Evolutionary conservation across 768 basidiomycete species (phyloP), one percentile per base, ranked within the genome.

Genomic region (Rhodocollybia butyracea): DNA sequence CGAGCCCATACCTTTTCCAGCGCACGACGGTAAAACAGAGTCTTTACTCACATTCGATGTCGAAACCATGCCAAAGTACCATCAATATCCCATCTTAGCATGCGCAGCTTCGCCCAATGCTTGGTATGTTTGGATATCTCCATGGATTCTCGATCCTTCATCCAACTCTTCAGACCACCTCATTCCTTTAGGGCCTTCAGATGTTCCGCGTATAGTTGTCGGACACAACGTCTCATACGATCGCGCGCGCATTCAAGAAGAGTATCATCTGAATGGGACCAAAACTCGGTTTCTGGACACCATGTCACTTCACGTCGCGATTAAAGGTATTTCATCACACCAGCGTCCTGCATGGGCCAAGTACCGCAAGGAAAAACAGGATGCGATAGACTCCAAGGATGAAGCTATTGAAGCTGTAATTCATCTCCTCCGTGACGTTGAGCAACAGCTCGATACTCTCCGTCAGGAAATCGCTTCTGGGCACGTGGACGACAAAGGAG

Each of bases 191-290:
- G 90, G 91, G 1, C 71, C 79, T 51, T 68, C 82, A 10, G 57
- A 66, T 11, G 59, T 67, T 0, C 75, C 86, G 1, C 80, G 85
- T 13, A 66, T 98, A 29, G 74, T 98, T 24, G 85, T 98, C 29
- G 96, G 97, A 2, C 97, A 99, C 70, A 97, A 97, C 64, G 87
- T 98, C 40, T 90, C 94, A 1, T 98, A 94, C 68, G 97, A 99
- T 68, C 83, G 95, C 17, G 86, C 83, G 15, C 81, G 95, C 11
- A 74, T 96, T 31, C 66, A 69, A 29, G 90, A 96, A 59, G 97
- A 99, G 68, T 98, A 98, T 66, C 73, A 72, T 59, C 66, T 96
- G 5, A 62, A 72, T 2, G 77, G 80, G 1, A 89, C 88, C 0
- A 70, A 79, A 48, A 94, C 81, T 31, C 84, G 95, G 5, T 99